A percentile compares a stretch with the other conserved stretches of the same genome.
Conservation (phyloP, 208 protist species). For the Porcisia hertigi region DNA sequence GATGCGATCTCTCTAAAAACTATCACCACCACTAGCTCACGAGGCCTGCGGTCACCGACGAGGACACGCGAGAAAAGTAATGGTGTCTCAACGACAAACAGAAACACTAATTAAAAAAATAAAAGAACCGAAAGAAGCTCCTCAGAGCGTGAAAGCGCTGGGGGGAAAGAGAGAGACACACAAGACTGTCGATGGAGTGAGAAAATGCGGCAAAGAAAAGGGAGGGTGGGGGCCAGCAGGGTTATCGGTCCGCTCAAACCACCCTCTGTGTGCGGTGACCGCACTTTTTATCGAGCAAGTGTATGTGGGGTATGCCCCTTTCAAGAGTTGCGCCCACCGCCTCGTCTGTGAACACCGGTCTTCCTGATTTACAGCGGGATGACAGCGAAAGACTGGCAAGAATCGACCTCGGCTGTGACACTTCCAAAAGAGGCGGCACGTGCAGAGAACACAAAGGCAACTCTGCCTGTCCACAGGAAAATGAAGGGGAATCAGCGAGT, state of each 20-base stretch:
- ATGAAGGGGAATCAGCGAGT: not conserved
- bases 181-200: not conserved
- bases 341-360: not conserved
- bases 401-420: not conserved
- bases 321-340: not conserved
- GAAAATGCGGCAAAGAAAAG: not conserved
- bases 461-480: not conserved
- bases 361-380: not conserved
- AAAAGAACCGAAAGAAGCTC: not conserved
- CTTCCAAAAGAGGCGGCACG: conserved; percentile 13
- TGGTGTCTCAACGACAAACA: not conserved
- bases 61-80: conserved; percentile 9
- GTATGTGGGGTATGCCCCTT: not conserved
- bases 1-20: not conserved
- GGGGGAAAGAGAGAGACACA: not conserved
- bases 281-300: not conserved
- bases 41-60: not conserved
- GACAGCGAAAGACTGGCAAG: not conserved
- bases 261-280: not conserved
- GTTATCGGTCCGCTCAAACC: not conserved
- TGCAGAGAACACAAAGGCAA: not conserved
- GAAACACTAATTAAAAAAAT: too few relatives aligned
- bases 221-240: not conserved
- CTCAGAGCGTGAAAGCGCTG: not conserved
- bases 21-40: not conserved